Conservation (phyloP, 495 filamentous ascomycete species). For the Astrocystis sublimbata region DNA sequence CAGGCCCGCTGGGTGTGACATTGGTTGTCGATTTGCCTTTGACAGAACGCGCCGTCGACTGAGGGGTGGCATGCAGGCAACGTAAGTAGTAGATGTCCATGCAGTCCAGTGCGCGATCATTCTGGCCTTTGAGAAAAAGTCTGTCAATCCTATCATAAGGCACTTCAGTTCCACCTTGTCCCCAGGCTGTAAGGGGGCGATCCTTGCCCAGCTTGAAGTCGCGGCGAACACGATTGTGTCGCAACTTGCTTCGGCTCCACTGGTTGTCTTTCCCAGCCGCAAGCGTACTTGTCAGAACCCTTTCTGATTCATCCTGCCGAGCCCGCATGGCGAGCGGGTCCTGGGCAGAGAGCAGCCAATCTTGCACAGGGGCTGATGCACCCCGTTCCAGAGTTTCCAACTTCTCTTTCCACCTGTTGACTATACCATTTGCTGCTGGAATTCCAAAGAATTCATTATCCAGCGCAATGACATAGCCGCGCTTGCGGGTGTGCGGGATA, state of each 20-base stretch:
- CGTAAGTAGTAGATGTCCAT: conserved; percentile 64
- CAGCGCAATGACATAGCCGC: conserved; percentile 71
- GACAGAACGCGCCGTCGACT: conserved; percentile 17
- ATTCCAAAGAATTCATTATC: conserved; percentile 41
- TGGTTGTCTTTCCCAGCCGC: conserved; percentile 34
- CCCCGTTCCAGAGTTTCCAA: conserved; percentile 52
- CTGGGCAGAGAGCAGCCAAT: conserved; percentile 61
- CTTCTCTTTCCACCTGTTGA: conserved; percentile 21
- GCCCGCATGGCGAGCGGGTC: conserved; percentile 57
- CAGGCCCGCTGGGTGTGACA: background rate
- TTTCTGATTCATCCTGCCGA: conserved; percentile 41
- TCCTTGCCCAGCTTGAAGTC: conserved; percentile 49
- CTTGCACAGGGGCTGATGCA: conserved; percentile 64
- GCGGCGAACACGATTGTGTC: conserved; percentile 56
- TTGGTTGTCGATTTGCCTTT: background rate
- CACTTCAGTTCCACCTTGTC: conserved; percentile 49
- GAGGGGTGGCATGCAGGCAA: conserved; percentile 28
- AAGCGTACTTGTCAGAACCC: conserved; percentile 19
- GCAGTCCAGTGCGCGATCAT: conserved; percentile 65
- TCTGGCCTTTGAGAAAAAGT: conserved; percentile 25
- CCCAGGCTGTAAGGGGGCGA: conserved; percentile 60
- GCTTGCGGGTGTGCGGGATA: conserved; percentile 73
- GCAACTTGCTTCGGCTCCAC: conserved; percentile 60
- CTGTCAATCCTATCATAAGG: conserved; percentile 57
- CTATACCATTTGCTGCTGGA: background rate